Percentiles rank a stretch among this genome's conserved stretches.
phyloP scores from a whole-genome alignment of 208 protist genomes.

The Leishmania guyanensis region DNA sequence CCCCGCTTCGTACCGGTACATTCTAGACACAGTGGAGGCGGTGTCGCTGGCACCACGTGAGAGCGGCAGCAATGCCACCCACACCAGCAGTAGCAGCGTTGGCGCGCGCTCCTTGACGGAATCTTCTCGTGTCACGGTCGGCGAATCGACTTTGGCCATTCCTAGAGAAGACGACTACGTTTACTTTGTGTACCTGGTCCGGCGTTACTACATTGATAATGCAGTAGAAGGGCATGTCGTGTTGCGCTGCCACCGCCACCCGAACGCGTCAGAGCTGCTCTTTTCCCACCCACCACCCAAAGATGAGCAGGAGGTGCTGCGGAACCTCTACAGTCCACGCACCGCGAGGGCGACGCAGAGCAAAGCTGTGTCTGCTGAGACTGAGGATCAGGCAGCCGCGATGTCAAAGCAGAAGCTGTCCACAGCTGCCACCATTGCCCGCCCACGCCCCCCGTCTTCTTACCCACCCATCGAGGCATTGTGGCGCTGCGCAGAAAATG shows the following conservation, averaged over 20 bases:
- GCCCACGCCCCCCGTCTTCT: conserved; percentile 31
- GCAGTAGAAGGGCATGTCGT: conserved; percentile 88
- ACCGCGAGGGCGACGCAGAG: neutral
- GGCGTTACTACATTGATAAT: conserved; percentile 85
- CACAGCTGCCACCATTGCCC: neutral
- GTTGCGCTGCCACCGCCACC: conserved; percentile 72
- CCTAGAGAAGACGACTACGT: conserved; percentile 57
- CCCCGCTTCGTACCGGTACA: conserved; percentile 68
- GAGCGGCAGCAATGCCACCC: neutral
- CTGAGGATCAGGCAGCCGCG: neutral
- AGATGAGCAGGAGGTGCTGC: conserved; percentile 68
- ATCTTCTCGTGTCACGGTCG: neutral
- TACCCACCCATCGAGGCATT: conserved; percentile 81
- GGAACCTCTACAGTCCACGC: conserved; percentile 11
- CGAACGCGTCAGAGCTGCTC: conserved; percentile 62
- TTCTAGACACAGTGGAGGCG: conserved; percentile 54
- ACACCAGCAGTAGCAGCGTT: neutral
- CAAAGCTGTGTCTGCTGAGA: neutral
- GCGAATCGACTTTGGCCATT: conserved; percentile 19
- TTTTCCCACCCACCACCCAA: conserved; percentile 82
- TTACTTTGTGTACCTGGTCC: conserved; percentile 82
- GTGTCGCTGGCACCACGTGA: conserved; percentile 33
- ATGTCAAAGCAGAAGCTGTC: neutral
- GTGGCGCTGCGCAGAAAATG: conserved; percentile 80
- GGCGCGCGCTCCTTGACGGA: neutral